A percentile compares a stretch with the other conserved stretches of the same genome.
Conservation (phyloP, 2,329 filamentous ascomycete genomes). For the Pyrenophora tritici-repentis region DNA sequence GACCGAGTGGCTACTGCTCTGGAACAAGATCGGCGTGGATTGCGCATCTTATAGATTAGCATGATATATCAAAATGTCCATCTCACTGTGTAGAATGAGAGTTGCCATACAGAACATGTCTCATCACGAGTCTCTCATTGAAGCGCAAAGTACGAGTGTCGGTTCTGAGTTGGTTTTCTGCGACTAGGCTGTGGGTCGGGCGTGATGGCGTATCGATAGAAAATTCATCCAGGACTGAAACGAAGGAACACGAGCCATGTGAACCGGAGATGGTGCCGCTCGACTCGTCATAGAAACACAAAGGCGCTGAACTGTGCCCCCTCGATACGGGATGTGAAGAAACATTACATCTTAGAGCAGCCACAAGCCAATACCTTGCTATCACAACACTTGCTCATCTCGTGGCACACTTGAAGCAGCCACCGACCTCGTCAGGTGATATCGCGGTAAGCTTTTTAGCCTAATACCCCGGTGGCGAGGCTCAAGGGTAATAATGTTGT, state of each 20-base stretch:
- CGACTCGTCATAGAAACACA: neutral
- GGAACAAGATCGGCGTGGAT: too few species aligned
- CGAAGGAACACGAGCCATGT: neutral
- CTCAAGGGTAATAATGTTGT: constrained; percentile 1
- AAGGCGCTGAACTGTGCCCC: neutral
- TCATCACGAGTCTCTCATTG: too few species aligned
- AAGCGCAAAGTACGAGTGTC: too few species aligned
- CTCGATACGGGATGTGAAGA: neutral
- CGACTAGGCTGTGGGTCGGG: too few species aligned
- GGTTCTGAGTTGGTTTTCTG: too few species aligned
- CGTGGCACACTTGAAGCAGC: constrained; percentile 4
- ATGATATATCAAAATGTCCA: too few species aligned
- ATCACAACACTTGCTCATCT: neutral
- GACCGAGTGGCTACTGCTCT: too few species aligned
- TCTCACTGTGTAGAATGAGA: too few species aligned
- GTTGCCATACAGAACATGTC: too few species aligned
- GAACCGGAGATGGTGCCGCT: neutral
- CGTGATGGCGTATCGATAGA: too few species aligned
- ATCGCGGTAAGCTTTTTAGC: constrained; percentile 13
- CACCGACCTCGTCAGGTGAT: constrained; percentile 14
- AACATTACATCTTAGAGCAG: neutral
- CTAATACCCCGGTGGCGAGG: constrained; percentile 16
- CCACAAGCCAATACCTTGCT: neutral
- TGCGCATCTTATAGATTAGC: too few species aligned
- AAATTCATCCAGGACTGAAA: neutral